Base-by-base conservation (phyloP, 768 basidiomycete species). In the Hygrocybe coccinea region DNA sequence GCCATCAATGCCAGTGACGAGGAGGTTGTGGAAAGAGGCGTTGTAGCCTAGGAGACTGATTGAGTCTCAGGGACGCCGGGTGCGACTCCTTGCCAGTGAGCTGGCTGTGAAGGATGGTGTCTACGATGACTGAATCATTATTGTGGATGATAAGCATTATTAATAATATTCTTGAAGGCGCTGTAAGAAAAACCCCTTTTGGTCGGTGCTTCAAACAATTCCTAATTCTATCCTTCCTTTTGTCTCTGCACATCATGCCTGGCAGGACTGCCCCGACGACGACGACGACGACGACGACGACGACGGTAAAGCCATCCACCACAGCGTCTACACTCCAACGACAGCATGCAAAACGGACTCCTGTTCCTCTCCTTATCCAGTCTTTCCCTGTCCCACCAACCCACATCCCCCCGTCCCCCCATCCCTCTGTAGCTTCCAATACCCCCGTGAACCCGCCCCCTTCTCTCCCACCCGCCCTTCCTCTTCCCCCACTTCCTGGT, bases 401-500 rank as follows among this genome's bases (percentile, higher is more conserved):
- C 0, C 72, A 74, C 59, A 76, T 77, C 48, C 75, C 76, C 1
- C 45, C 64, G 3, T 65, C 43, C n/a, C 69, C 0, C 67, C 72
- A 9, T 63, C 59, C 59, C 38, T 57, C 39, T 25, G 41, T 37
- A 41, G 34, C 64, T 50, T 19, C 71, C 74, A 10, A 62, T 66
- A 24, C 69, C 59, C 52, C 65, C n/a, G 25, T 62, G 50, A 81
- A 83, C 53, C 85, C 84, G 0, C 84, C 85, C 0, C 83, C 79
- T 0, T 81, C 81, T 0, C 73, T 70, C 1, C 86, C 85, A 0
- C 86, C 86, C 0, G 68, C 74, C 0, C 61, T 73, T 0, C 85
- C 86, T 0, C 76, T 87, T 2, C 86, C 87, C 0, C 84, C 87
- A 2, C 60, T 87, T 1, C 87, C 87, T 0, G 84, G 82, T 2